Evolutionary conservation across 202 grass and related monocot species (phyloP).

Genomic region (Carex arenaria): DNA sequence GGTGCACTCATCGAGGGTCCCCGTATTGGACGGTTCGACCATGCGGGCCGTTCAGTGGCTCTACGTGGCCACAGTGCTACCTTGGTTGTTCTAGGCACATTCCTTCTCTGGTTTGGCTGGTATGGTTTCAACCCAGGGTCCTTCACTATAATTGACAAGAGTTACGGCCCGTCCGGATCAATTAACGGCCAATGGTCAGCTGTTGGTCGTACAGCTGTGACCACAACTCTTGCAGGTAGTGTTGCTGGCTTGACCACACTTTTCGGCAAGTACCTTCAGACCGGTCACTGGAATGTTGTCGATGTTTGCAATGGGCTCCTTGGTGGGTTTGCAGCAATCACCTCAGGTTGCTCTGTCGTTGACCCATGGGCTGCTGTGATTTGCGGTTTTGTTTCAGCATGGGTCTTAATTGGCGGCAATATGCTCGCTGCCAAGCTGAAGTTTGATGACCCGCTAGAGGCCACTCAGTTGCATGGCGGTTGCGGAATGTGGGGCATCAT

Average conservation of each 20-base stretch:
- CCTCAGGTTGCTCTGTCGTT: slow-evolving; percentile 76
- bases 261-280: slow-evolving; percentile 84
- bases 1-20: slow-evolving; percentile 90
- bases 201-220: slow-evolving; percentile 88
- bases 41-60: slow-evolving; percentile 62
- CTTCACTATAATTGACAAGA: slow-evolving; percentile 73
- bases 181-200: slow-evolving; percentile 92
- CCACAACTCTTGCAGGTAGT: slow-evolving; percentile 86
- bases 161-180: slow-evolving; percentile 58
- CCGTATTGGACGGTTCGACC: slow-evolving; percentile 78
- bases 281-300: slow-evolving; percentile 84
- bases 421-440: slow-evolving; percentile 55
- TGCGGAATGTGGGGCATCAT: slow-evolving; percentile 89
- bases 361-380: slow-evolving; percentile 94
- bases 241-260: slow-evolving; percentile 90
- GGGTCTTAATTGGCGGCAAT: slow-evolving; percentile 89
- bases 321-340: slow-evolving; percentile 93
- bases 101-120: slow-evolving; percentile 97
- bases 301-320: slow-evolving; percentile 97
- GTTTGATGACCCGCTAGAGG: slow-evolving; percentile 93
- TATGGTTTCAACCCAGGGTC: slow-evolving; percentile 94
- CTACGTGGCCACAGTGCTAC: slow-evolving; percentile 86
- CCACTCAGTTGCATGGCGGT: slow-evolving; percentile 81
- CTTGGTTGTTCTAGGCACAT: slow-evolving; percentile 86
- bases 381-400: slow-evolving; percentile 88